These are phyloP conservation scores for Apocynum venetum DNA, from an alignment of 257 asterid species.

Conservation along the genomic window DNA sequence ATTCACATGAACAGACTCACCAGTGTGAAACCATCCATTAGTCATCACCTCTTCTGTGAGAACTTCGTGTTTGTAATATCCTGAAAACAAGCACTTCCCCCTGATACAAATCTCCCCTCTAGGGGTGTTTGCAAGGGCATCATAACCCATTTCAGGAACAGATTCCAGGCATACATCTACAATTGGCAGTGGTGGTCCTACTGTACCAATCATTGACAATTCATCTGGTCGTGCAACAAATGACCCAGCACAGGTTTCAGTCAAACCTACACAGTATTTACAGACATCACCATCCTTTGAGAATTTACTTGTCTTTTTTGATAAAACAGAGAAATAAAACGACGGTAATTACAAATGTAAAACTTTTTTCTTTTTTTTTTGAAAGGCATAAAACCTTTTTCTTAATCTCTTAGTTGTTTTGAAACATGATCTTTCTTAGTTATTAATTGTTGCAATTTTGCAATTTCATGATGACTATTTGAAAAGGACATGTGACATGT, in stretches of 20 bases:
- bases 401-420: not conserved
- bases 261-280: conserved; percentile 50
- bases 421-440: not conserved
- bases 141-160: conserved; percentile 78
- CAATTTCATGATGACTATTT: not conserved
- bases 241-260: conserved; percentile 87
- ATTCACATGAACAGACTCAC: conserved; percentile 22
- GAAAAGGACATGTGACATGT: not conserved
- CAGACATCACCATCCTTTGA: not conserved
- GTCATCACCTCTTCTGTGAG: conserved; percentile 66
- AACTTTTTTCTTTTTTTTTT: not conserved
- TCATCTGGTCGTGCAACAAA: conserved; percentile 76
- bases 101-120: conserved; percentile 80
- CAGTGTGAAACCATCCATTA: conserved; percentile 86
- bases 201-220: conserved; percentile 64
- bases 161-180: conserved; percentile 73
- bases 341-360: not conserved
- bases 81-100: conserved; percentile 76
- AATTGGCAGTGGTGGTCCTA: conserved; percentile 75
- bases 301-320: not conserved
- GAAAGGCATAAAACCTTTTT: too few species aligned
- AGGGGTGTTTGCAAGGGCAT: conserved; percentile 61
- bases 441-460: not conserved
- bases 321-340: not conserved
- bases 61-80: conserved; percentile 71